Percentiles rank a stretch among this genome's conserved stretches.
These are phyloP conservation scores for Eremothecium sinecaudum DNA, from an alignment of 1,139 yeast species.

Conservation along the genomic window DNA sequence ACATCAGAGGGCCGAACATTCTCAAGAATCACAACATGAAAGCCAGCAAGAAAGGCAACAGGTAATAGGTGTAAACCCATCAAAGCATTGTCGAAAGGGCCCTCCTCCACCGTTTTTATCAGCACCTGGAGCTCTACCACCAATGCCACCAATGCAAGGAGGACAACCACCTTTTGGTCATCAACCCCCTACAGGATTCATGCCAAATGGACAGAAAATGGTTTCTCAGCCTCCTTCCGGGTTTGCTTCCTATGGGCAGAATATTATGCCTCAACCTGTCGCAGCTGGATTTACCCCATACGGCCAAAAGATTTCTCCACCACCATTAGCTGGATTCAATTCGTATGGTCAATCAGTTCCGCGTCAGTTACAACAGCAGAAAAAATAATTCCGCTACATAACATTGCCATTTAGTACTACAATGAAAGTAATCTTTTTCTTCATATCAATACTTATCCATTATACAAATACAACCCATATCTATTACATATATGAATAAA, in stretches of 20 bases:
- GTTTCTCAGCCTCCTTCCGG: conserved; percentile 9
- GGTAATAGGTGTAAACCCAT: neutral
- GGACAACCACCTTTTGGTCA: conserved; percentile 1
- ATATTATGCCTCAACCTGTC: conserved; percentile 7
- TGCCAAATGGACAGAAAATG: conserved; percentile 9
- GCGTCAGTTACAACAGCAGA: conserved; percentile 10
- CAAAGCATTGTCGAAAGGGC: conserved; percentile 7
- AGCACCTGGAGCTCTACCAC: conserved; percentile 15
- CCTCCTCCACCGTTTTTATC: conserved; percentile 14
- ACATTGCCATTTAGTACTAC: conserved; percentile 4
- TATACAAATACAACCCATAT: conserved; percentile 9
- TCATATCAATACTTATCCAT: conserved; percentile 3
- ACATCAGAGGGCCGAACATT: conserved; percentile 11
- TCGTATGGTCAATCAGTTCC: conserved; percentile 9
- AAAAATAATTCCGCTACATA: conserved; percentile 6
- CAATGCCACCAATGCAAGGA: conserved; percentile 19
- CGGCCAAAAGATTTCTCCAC: conserved; percentile 13
- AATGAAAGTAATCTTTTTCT: conserved; percentile 2
- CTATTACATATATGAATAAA: conserved; percentile 2
- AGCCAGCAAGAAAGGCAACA: conserved; percentile 8
- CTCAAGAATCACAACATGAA: conserved; percentile 14
- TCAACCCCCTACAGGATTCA: conserved; percentile 15
- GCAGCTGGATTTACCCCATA: conserved; percentile 6
- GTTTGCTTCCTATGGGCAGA: conserved; percentile 11
- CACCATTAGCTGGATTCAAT: conserved; percentile 11